Evolutionary conservation across 2,329 filamentous ascomycete species (phyloP).

Genomic region (Fusarium sp.): DNA sequence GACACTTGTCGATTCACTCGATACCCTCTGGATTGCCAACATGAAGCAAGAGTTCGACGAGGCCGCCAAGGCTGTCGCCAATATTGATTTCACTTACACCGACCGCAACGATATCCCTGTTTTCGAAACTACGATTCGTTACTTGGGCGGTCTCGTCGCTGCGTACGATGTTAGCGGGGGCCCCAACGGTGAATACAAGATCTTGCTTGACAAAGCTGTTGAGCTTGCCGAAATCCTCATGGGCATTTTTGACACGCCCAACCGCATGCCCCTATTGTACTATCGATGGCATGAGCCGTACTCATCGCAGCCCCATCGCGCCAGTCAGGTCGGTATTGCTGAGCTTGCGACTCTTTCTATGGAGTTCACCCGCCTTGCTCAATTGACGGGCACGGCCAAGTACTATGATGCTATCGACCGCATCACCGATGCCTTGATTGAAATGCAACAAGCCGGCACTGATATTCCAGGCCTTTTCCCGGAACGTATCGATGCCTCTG

Average conservation of each 20-base stretch:
- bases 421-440: constrained; percentile 84
- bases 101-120: constrained; percentile 80
- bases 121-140: constrained; percentile 93
- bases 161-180: constrained; percentile 89
- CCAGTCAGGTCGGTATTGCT: constrained; percentile 71
- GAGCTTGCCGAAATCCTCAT: constrained; percentile 87
- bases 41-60: constrained; percentile 84
- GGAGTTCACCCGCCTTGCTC: constrained; percentile 91
- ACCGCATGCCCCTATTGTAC: constrained; percentile 89
- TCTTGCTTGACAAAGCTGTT: constrained; percentile 82
- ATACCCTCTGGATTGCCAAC: constrained; percentile 91
- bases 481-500: constrained; percentile 81
- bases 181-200: constrained; percentile 67
- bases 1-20: constrained; percentile 85
- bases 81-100: constrained; percentile 88
- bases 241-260: constrained; percentile 90
- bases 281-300: constrained; percentile 82
- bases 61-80: constrained; percentile 76
- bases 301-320: constrained; percentile 74
- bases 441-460: constrained; percentile 79
- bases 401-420: constrained; percentile 93
- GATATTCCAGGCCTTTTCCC: constrained; percentile 86
- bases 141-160: constrained; percentile 86
- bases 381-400: constrained; percentile 83
- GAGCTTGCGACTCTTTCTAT: constrained; percentile 86